These are phyloP conservation scores for Phaeosphaeriaceae sp. DNA, from an alignment of 2,329 filamentous ascomycete genomes.

Conservation along the genomic window DNA sequence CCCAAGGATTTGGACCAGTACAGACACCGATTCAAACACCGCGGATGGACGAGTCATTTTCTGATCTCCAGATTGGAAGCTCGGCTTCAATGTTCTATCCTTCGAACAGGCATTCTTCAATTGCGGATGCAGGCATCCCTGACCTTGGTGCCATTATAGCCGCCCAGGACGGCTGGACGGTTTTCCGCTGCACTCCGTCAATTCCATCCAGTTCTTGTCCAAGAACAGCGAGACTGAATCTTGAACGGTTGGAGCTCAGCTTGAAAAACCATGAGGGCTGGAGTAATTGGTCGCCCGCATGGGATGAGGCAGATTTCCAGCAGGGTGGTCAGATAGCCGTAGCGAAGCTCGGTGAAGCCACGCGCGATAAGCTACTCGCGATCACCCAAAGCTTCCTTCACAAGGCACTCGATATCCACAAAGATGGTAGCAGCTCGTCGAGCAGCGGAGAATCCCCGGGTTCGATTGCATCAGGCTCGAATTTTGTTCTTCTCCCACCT, in stretches of 20 bases:
- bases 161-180: constrained; percentile 61
- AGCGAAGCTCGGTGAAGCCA: constrained; percentile 60
- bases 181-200: constrained; percentile 60
- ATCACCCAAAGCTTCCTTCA: constrained; percentile 75
- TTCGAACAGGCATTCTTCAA: constrained; percentile 50
- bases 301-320: constrained; percentile 57
- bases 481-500: constrained; percentile 71
- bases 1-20: constrained; percentile 48
- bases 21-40: constrained; percentile 57
- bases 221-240: constrained; percentile 58
- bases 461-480: constrained; percentile 59
- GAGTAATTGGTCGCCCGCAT: constrained; percentile 59
- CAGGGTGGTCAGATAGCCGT: constrained; percentile 56
- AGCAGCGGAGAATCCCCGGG: constrained; percentile 54
- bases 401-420: constrained; percentile 73
- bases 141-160: constrained; percentile 58
- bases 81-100: constrained; percentile 51
- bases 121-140: constrained; percentile 43
- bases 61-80: constrained; percentile 54
- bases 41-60: constrained; percentile 55
- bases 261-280: constrained; percentile 60
- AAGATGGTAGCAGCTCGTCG: constrained; percentile 55
- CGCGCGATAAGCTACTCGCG: constrained; percentile 73
- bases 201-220: constrained; percentile 58
- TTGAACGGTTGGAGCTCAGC: constrained; percentile 60